These are phyloP conservation scores for Suhomyces wounanorum DNA, from an alignment of 1,139 yeast genomes.

Conservation along the genomic window DNA sequence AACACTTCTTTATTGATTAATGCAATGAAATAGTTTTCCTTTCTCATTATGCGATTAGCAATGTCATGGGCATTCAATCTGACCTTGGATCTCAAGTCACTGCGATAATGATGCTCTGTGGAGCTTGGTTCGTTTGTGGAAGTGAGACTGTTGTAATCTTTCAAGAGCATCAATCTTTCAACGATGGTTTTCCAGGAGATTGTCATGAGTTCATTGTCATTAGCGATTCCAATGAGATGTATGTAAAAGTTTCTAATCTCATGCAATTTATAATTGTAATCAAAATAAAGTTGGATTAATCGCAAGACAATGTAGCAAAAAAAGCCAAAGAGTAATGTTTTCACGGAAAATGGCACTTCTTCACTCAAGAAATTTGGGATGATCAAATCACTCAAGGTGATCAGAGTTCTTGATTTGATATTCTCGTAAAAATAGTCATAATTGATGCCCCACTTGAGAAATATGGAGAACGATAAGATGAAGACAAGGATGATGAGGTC, in stretches of 20 bases:
- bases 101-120: constrained; percentile 31
- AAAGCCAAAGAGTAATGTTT: constrained; percentile 65
- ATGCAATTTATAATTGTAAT: constrained; percentile 50
- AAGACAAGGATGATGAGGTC: constrained; percentile 76
- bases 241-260: constrained; percentile 68
- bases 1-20: constrained; percentile 77
- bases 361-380: constrained; percentile 62
- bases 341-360: constrained; percentile 51
- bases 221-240: constrained; percentile 67
- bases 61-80: constrained; percentile 89
- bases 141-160: constrained; percentile 78
- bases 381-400: constrained; percentile 49
- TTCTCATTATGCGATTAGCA: constrained; percentile 94
- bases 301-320: constrained; percentile 57
- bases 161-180: constrained; percentile 68
- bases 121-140: constrained; percentile 31
- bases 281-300: constrained; percentile 60
- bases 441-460: constrained; percentile 81
- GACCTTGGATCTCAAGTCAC: constrained; percentile 68
- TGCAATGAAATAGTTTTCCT: constrained; percentile 90
- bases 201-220: constrained; percentile 80
- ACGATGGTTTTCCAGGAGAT: constrained; percentile 91
- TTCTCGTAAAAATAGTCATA: constrained; percentile 41
- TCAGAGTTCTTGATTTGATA: constrained; percentile 29
- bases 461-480: constrained; percentile 75